Conservation (phyloP, 2,329 filamentous ascomycete genomes). For the Colletotrichum costaricense region DNA sequence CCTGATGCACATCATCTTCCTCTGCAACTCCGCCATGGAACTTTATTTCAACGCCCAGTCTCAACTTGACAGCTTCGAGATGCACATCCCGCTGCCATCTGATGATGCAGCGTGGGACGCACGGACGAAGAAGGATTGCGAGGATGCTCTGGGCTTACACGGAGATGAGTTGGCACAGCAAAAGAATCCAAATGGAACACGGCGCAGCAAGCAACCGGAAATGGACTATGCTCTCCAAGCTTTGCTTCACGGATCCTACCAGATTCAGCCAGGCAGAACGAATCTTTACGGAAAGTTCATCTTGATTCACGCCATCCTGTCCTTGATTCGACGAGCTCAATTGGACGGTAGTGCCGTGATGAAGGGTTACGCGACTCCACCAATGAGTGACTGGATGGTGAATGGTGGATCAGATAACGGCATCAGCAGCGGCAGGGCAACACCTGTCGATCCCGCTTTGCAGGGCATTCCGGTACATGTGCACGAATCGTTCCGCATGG, state of each 20-base stretch:
- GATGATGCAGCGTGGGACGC: constrained; percentile 83
- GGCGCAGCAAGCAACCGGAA: constrained; percentile 72
- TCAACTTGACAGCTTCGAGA: constrained; percentile 72
- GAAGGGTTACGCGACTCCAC: constrained; percentile 63
- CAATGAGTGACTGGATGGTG: constrained; percentile 68
- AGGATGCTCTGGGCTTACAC: constrained; percentile 72
- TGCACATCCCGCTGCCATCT: constrained; percentile 75
- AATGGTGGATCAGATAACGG: constrained; percentile 50
- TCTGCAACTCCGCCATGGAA: constrained; percentile 72
- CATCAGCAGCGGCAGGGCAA: constrained; percentile 56
- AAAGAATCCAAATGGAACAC: constrained; percentile 71
- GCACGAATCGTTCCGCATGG: constrained; percentile 62
- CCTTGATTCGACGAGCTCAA: constrained; percentile 64
- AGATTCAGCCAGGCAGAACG: constrained; percentile 73
- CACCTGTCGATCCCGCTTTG: constrained; percentile 53
- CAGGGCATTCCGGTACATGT: constrained; percentile 56
- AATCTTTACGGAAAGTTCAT: constrained; percentile 82
- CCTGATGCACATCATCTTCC: constrained; percentile 72
- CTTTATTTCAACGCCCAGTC: constrained; percentile 79
- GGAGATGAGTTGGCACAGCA: constrained; percentile 66
- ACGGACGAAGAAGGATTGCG: constrained; percentile 66
- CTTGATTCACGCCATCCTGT: constrained; percentile 75
- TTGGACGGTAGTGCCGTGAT: constrained; percentile 52
- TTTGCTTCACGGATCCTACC: constrained; percentile 67
- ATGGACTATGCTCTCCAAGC: constrained; percentile 71